Conservation (phyloP, 139 green algal species). For the Closterium sp. region DNA sequence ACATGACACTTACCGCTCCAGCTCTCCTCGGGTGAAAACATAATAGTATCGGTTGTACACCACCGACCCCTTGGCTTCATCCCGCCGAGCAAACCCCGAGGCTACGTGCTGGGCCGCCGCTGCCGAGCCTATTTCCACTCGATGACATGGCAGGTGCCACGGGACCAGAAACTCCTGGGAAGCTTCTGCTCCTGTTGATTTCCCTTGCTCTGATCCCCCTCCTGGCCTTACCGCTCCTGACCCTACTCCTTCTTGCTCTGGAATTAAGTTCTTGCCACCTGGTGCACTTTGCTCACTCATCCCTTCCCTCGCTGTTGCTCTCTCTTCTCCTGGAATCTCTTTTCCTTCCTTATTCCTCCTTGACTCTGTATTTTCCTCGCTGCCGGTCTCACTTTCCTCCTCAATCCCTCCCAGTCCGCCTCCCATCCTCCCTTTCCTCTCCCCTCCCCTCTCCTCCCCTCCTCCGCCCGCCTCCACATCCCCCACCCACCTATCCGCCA, state of each 20-base stretch:
- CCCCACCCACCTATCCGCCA: constrained; percentile 23
- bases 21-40: constrained; percentile 65
- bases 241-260: not conserved
- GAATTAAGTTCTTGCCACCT: not conserved
- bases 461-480: not conserved
- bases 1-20: constrained; percentile 41
- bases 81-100: constrained; percentile 20
- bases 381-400: not conserved
- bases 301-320: not conserved
- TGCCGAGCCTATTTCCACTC: constrained; percentile 58
- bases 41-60: constrained; percentile 97
- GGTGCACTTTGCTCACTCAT: not conserved
- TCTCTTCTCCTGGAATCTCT: not conserved
- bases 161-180: constrained; percentile 90
- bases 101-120: constrained; percentile 21
- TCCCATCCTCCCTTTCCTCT: not conserved
- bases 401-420: not conserved
- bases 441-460: not conserved
- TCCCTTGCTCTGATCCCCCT: not conserved
- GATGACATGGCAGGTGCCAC: constrained; percentile 93
- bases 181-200: not conserved
- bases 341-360: not conserved
- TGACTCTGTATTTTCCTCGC: not conserved
- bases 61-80: constrained; percentile 74
- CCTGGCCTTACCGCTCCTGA: not conserved